Conservation (phyloP, 169 alveolate species). For the Cryptosporidium ubiquitum region DNA sequence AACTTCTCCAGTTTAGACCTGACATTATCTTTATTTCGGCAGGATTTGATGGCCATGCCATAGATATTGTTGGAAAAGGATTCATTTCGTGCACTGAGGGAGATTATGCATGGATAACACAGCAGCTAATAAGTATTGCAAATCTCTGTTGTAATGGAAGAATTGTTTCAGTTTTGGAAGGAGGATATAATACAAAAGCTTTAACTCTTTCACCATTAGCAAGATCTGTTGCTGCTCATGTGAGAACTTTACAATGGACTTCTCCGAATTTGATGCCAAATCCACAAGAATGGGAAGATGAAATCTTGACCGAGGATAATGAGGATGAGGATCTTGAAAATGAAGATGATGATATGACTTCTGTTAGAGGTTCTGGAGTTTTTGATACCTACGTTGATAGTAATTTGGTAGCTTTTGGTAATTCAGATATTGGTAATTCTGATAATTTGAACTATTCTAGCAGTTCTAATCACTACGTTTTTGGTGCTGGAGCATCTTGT, state of each 20-base stretch:
- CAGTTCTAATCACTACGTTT: background rate
- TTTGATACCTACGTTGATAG: background rate
- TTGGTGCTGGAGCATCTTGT: background rate
- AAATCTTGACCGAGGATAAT: slow-evolving; percentile 1
- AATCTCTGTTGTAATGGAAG: slow-evolving; percentile 93
- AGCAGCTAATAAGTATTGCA: slow-evolving; percentile 92
- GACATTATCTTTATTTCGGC: slow-evolving; percentile 94
- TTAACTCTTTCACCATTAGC: slow-evolving; percentile 94
- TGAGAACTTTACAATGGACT: slow-evolving; percentile 80
- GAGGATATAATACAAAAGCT: slow-evolving; percentile 96
- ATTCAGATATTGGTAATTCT: background rate
- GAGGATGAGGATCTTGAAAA: slow-evolving; percentile 13
- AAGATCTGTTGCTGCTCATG: slow-evolving; percentile 92
- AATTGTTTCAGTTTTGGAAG: slow-evolving; percentile 96
- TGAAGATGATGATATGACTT: background rate
- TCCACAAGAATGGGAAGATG: slow-evolving; percentile 75
- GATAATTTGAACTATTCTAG: background rate
- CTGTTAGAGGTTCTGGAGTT: background rate
- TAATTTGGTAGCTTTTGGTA: background rate
- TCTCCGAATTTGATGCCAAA: slow-evolving; percentile 73
- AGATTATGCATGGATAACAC: slow-evolving; percentile 95
- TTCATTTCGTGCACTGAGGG: slow-evolving; percentile 89
- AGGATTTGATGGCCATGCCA: slow-evolving; percentile 98
- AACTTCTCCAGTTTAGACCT: slow-evolving; percentile 92
- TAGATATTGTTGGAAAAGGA: slow-evolving; percentile 93